Evolutionary conservation across 75 land plant species (phyloP).

Genomic region (Pinus tabuliformis): DNA sequence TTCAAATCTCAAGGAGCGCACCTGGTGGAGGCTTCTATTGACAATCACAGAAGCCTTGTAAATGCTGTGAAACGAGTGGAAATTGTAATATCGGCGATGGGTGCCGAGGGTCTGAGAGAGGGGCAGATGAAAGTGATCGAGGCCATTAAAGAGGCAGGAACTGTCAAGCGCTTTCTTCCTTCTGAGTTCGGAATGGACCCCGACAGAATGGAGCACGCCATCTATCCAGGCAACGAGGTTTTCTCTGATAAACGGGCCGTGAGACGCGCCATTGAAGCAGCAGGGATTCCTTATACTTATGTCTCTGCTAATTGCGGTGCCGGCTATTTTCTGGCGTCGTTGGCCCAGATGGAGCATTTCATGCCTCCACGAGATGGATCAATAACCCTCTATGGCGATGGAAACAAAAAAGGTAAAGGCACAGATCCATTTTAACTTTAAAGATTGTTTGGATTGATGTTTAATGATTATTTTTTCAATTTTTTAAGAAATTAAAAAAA

Average conservation of each 20-base stretch:
- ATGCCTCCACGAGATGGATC: conserved; percentile 29
- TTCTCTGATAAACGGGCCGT: conserved; percentile 20
- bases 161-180: conserved; percentile 50
- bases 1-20: conserved; percentile 42
- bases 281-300: conserved; percentile 47
- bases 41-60: conserved; percentile 45
- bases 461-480: too few species aligned
- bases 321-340: conserved; percentile 31
- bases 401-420: conserved; percentile 29
- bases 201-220: conserved; percentile 18
- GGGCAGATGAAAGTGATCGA: conserved; percentile 68
- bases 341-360: conserved; percentile 27
- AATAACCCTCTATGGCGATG: conserved; percentile 33
- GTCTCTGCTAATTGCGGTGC: conserved; percentile 31
- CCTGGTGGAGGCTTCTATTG: conserved; percentile 36
- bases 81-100: conserved; percentile 58
- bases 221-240: conserved; percentile 10
- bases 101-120: background rate
- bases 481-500: too few species aligned
- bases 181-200: conserved; percentile 50
- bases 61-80: conserved; percentile 48
- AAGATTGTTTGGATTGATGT: too few species aligned
- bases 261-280: conserved; percentile 24
- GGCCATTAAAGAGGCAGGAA: conserved; percentile 79
- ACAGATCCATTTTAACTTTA: too few species aligned